Conservation (phyloP, 257 asterid genomes). For the Solanum peruvianum region DNA sequence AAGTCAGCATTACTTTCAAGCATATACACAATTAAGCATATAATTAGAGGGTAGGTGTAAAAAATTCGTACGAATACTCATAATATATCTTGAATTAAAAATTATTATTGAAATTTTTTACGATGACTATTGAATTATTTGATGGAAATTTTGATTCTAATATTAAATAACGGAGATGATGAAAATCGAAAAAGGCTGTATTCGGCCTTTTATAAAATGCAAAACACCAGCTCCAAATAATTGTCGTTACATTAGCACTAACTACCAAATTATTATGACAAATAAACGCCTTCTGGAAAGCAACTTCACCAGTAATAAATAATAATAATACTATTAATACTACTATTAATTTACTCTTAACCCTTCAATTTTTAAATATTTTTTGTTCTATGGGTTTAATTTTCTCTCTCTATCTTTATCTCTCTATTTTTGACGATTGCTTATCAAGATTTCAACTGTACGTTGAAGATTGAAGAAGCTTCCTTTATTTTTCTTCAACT, state of each 20-base stretch:
- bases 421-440: not conserved
- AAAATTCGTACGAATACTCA: not conserved
- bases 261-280: not conserved
- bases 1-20: not conserved
- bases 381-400: not conserved
- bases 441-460: conserved; percentile 35
- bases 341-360: not conserved
- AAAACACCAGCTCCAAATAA: not conserved
- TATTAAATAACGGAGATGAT: not conserved
- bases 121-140: not conserved
- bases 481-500: not conserved
- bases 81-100: too few species aligned
- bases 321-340: not conserved
- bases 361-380: not conserved
- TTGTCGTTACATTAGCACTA: not conserved
- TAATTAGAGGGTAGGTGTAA: not conserved
- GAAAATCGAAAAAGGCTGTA: conserved; percentile 15
- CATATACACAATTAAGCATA: not conserved
- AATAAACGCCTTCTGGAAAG: not conserved
- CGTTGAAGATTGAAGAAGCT: conserved; percentile 15
- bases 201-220: conserved; percentile 11
- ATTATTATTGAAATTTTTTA: not conserved
- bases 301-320: not conserved
- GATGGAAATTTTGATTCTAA: fast-evolving
- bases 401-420: not conserved